Evolutionary conservation across 208 protist species (phyloP).

Genomic region (Acanthamoeba culbertsoni): DNA sequence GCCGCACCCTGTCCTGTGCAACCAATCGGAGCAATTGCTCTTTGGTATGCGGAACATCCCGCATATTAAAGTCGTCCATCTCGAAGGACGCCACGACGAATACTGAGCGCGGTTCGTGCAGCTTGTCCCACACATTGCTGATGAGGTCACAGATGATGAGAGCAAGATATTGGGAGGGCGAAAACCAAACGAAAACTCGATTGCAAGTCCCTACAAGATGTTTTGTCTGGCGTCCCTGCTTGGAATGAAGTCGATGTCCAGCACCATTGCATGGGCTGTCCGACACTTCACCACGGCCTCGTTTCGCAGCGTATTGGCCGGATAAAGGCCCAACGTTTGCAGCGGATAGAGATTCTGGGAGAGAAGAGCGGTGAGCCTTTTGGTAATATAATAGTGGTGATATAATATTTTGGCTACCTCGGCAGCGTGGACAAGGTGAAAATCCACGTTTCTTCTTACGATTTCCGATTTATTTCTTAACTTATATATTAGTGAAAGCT

Average conservation of each 20-base stretch:
- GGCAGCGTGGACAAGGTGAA: constrained; percentile 32
- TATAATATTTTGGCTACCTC: background rate
- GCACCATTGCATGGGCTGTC: constrained; percentile 5
- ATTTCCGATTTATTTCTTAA: background rate
- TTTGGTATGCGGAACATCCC: background rate
- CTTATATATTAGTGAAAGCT: background rate
- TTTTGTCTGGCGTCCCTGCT: background rate
- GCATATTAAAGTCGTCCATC: background rate
- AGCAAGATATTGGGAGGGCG: background rate
- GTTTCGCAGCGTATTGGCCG: constrained; percentile 64
- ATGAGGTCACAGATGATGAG: background rate
- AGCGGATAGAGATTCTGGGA: background rate
- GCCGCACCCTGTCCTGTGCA: background rate
- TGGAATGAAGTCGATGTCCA: constrained; percentile 61
- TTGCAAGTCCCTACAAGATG: background rate
- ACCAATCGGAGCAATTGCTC: background rate
- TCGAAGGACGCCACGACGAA: constrained; percentile 5
- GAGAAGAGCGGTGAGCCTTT: background rate
- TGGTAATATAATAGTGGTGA: background rate
- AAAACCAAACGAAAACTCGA: background rate
- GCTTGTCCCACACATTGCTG: background rate
- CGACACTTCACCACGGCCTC: constrained; percentile 56
- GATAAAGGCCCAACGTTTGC: background rate
- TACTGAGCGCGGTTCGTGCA: background rate
- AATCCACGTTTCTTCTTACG: constrained; percentile 39